These are phyloP conservation scores for Aspergillus hiratsukae DNA, from an alignment of 2,329 filamentous ascomycete genomes.

Conservation along the genomic window DNA sequence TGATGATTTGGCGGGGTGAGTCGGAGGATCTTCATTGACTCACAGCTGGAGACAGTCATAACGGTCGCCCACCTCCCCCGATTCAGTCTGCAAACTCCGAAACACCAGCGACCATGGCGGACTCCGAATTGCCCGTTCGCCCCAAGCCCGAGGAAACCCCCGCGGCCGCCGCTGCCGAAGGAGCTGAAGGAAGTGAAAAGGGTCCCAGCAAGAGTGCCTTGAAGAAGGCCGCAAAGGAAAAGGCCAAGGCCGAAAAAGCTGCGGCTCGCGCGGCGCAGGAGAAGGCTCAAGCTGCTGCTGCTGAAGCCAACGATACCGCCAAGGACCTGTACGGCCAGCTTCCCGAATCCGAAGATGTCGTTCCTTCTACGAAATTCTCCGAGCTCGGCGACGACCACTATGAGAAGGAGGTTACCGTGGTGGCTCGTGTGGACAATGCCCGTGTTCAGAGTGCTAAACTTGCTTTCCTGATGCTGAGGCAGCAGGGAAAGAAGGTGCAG, in stretches of 20 bases:
- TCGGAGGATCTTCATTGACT: slow-evolving; percentile 13
- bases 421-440: slow-evolving; percentile 81
- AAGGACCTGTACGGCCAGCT: slow-evolving; percentile 77
- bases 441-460: slow-evolving; percentile 87
- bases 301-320: slow-evolving; percentile 54
- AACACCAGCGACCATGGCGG: slow-evolving; percentile 28
- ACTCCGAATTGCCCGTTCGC: slow-evolving; percentile 37
- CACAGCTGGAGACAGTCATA: slow-evolving; percentile 3
- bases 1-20: slow-evolving; percentile 27
- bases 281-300: slow-evolving; percentile 62
- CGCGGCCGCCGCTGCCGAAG: slow-evolving; percentile 28
- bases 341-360: slow-evolving; percentile 54
- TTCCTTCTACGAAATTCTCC: slow-evolving; percentile 57
- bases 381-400: slow-evolving; percentile 55
- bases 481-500: slow-evolving; percentile 76
- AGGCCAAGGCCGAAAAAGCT: slow-evolving; percentile 81
- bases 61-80: not conserved
- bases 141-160: slow-evolving; percentile 36
- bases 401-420: slow-evolving; percentile 68
- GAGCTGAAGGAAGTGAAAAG: slow-evolving; percentile 20
- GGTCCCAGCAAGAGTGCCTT: slow-evolving; percentile 66
- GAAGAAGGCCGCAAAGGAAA: slow-evolving; percentile 86
- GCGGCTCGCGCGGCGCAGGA: slow-evolving; percentile 67
- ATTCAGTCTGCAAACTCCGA: slow-evolving; percentile 4
- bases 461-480: slow-evolving; percentile 79